These are phyloP conservation scores for Calcarisporium arbuscula DNA, from an alignment of 2,329 filamentous ascomycete species.

Conservation along the genomic window DNA sequence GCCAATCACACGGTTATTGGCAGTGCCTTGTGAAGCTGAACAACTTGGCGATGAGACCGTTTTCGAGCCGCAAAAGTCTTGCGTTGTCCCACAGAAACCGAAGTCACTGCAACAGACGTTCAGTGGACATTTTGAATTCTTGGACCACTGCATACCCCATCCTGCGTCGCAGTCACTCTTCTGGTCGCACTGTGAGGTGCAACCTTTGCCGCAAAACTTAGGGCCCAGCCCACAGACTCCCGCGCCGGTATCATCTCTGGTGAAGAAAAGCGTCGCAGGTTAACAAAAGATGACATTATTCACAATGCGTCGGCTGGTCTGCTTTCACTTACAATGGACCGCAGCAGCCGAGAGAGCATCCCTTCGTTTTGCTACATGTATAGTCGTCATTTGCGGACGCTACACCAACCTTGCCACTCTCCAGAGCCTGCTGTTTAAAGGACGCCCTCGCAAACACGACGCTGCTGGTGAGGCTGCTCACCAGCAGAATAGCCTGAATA, in stretches of 20 bases:
- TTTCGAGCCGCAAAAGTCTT: constrained; percentile 16
- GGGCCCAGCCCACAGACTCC: constrained; percentile 15
- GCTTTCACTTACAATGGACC: neutral
- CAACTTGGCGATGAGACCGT: constrained; percentile 10
- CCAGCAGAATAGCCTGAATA: too few relatives aligned
- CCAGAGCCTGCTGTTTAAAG: too few relatives aligned
- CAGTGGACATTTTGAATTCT: constrained; percentile 22
- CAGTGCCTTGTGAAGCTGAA: constrained; percentile 6
- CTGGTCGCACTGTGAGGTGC: constrained; percentile 15
- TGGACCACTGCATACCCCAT: constrained; percentile 18
- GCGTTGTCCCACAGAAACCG: constrained; percentile 24
- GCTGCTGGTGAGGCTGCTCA: too few relatives aligned
- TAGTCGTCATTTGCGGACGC: neutral
- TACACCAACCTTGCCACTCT: too few relatives aligned
- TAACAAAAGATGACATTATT: too few relatives aligned
- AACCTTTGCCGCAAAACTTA: constrained; percentile 18
- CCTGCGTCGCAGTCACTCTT: constrained; percentile 20
- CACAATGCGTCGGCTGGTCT: too few relatives aligned
- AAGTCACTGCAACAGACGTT: constrained; percentile 27
- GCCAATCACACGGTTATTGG: constrained; percentile 19
- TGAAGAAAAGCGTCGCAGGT: too few relatives aligned
- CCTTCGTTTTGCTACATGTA: neutral
- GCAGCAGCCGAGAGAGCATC: neutral
- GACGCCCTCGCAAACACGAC: too few relatives aligned
- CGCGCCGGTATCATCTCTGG: constrained; percentile 6